phyloP scores from a whole-genome alignment of 805 yeast genomes.

The Kodamaea hsintzibuensis region DNA sequence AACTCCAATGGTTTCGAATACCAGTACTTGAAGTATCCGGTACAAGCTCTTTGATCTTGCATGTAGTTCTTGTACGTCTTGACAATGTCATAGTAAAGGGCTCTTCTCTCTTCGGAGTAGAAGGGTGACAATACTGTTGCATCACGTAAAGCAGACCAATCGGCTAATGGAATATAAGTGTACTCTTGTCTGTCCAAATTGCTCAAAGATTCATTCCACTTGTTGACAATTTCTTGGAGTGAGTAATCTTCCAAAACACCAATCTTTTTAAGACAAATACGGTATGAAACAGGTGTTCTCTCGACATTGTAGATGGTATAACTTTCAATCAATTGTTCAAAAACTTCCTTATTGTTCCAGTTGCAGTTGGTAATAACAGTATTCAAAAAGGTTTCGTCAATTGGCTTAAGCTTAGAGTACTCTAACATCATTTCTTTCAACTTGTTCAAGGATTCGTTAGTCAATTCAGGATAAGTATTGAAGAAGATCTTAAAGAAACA shows the following conservation, averaged over 20 bases:
- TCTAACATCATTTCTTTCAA: conserved; percentile 57
- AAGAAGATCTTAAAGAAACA: conserved; percentile 70
- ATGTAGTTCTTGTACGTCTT: conserved; percentile 42
- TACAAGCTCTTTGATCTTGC: conserved; percentile 36
- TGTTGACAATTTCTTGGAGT: conserved; percentile 49
- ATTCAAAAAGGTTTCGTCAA: conserved; percentile 82
- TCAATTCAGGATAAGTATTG: conserved; percentile 50
- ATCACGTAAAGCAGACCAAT: conserved; percentile 81
- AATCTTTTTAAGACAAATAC: conserved; percentile 71
- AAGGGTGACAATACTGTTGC: conserved; percentile 57
- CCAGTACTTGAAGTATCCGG: conserved; percentile 33
- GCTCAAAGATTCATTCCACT: conserved; percentile 54
- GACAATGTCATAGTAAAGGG: conserved; percentile 56
- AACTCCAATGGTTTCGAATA: conserved; percentile 23
- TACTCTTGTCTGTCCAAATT: conserved; percentile 51
- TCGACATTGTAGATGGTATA: conserved; percentile 57
- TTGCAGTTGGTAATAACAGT: conserved; percentile 65
- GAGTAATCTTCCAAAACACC: conserved; percentile 61
- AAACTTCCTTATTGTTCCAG: conserved; percentile 69
- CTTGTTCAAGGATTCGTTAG: conserved; percentile 54
- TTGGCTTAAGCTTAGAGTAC: conserved; percentile 56
- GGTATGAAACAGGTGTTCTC: conserved; percentile 67
- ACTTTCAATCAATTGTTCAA: conserved; percentile 61
- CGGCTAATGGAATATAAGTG: conserved; percentile 73
- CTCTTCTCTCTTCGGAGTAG: conserved; percentile 45